Percentiles rank a stretch among this genome's conserved stretches.
Conservation (phyloP, 495 filamentous ascomycete species). For the Tuber aestivum region DNA sequence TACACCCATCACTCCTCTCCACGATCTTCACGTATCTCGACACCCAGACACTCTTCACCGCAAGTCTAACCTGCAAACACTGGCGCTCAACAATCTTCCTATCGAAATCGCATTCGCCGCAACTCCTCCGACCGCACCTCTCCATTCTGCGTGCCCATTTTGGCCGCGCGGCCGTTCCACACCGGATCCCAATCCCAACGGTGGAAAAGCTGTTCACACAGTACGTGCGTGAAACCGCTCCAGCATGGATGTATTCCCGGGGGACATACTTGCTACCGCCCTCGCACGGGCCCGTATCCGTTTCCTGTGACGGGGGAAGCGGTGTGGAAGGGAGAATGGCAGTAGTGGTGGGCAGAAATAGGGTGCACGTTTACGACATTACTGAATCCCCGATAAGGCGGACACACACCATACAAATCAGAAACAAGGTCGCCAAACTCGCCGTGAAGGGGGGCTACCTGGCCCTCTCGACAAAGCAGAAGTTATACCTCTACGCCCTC, state of each 20-base stretch:
- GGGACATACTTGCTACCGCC: not conserved
- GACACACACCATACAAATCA: not conserved
- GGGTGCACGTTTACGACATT: not conserved
- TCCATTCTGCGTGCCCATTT: slow-evolving; percentile 37
- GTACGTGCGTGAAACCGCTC: slow-evolving; percentile 18
- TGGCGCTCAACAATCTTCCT: slow-evolving; percentile 36
- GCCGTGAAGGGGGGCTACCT: not conserved
- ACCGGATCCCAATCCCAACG: slow-evolving; percentile 30
- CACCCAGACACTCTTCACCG: slow-evolving; percentile 37
- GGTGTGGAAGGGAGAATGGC: slow-evolving; percentile 1
- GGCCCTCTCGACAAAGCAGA: not conserved
- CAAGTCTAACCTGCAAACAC: slow-evolving; percentile 33
- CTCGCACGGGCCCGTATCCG: not conserved
- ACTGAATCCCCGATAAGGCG: not conserved
- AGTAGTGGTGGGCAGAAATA: not conserved
- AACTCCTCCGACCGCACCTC: slow-evolving; percentile 37
- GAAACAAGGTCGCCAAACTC: not conserved
- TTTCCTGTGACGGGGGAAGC: not conserved
- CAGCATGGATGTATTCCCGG: slow-evolving; percentile 1
- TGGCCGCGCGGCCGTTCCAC: slow-evolving; percentile 30
- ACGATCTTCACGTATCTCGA: slow-evolving; percentile 29
- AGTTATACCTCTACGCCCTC: not conserved
- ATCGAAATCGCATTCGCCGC: slow-evolving; percentile 32
- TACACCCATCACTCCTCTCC: slow-evolving; percentile 26
- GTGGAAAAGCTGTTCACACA: slow-evolving; percentile 34